A percentile compares a stretch with the other conserved stretches of the same genome.
phyloP scores from a whole-genome alignment of 257 asterid species.

The Galeopsis tetrahit region DNA sequence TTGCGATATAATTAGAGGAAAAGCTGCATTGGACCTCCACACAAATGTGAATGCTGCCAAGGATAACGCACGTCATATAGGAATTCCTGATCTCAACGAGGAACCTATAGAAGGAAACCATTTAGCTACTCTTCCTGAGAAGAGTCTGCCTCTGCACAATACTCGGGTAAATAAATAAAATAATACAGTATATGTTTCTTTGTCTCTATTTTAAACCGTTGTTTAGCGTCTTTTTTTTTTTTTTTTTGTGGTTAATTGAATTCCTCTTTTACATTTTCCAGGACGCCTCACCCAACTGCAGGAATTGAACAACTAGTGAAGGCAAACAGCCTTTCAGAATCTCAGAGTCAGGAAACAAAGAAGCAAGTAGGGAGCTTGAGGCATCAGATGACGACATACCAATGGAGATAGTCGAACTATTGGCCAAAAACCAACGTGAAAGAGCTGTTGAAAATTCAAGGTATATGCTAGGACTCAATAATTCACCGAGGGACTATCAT shows the following conservation, averaged over 20 bases:
- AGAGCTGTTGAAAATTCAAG: slow-evolving; percentile 52
- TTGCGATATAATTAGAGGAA: slow-evolving; percentile 35
- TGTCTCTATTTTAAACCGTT: slow-evolving; percentile 1
- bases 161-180: slow-evolving; percentile 34
- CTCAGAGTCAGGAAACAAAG: slow-evolving; percentile 36
- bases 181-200: background rate
- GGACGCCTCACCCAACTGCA: slow-evolving; percentile 44
- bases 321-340: slow-evolving; percentile 5
- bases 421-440: slow-evolving; percentile 74
- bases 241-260: slow-evolving; percentile 20
- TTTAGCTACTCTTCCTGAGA: slow-evolving; percentile 29
- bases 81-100: slow-evolving; percentile 60
- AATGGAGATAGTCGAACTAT: slow-evolving; percentile 79
- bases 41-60: slow-evolving; percentile 41
- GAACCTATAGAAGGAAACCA: slow-evolving; percentile 38
- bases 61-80: slow-evolving; percentile 29
- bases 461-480: slow-evolving; percentile 30
- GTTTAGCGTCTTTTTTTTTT: too few relatives aligned
- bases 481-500: slow-evolving; percentile 29
- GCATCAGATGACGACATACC: slow-evolving; percentile 73
- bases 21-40: slow-evolving; percentile 53
- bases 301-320: slow-evolving; percentile 27
- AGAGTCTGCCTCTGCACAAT: slow-evolving; percentile 34
- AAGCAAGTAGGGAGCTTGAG: slow-evolving; percentile 35
- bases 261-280: slow-evolving; percentile 24